These are phyloP conservation scores for Oryza coarctata DNA, from an alignment of 176 grass and related monocot species.

Conservation along the genomic window DNA sequence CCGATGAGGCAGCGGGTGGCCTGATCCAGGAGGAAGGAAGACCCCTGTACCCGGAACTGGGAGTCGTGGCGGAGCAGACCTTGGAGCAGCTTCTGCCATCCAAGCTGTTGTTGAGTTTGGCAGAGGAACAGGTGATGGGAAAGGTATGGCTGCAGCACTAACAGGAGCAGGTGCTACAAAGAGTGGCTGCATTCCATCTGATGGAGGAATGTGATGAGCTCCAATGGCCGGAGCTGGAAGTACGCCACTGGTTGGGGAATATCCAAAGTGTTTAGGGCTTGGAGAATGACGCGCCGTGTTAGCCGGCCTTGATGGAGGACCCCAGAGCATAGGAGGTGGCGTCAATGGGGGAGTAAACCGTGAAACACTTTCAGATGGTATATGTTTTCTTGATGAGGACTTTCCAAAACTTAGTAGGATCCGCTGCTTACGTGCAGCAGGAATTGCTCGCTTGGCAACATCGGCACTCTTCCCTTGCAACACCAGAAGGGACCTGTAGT, in stretches of 20 bases:
- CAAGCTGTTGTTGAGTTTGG: conserved; percentile 43
- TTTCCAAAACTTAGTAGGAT: conserved; percentile 74
- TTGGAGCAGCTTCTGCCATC: conserved; percentile 54
- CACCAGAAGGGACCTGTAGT: conserved; percentile 66
- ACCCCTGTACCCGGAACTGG: conserved; percentile 81
- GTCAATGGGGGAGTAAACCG: conserved; percentile 34
- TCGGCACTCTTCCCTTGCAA: conserved; percentile 70
- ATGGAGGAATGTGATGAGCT: conserved; percentile 31
- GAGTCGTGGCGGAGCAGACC: conserved; percentile 40
- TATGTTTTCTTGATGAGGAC: conserved; percentile 50
- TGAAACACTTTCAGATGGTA: conserved; percentile 32
- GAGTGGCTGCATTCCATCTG: conserved; percentile 54
- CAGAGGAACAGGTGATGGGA: conserved; percentile 33
- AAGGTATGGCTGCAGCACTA: conserved; percentile 43
- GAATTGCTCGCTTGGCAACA: conserved; percentile 64
- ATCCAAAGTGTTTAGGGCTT: conserved; percentile 55
- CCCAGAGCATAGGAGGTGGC: conserved; percentile 47
- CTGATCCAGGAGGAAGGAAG: conserved; percentile 71
- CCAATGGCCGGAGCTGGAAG: conserved; percentile 39
- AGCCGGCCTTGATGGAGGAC: conserved; percentile 46
- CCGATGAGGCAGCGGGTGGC: conserved; percentile 42
- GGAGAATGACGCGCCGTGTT: conserved; percentile 42
- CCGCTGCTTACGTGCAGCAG: conserved; percentile 47
- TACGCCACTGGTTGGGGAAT: conserved; percentile 31
- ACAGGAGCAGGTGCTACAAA: conserved; percentile 60